Percentiles rank a stretch among this genome's conserved stretches.
Evolutionary conservation across 352 stramenopile genomes (phyloP).

Genomic region (Elongisporangium undulatum): DNA sequence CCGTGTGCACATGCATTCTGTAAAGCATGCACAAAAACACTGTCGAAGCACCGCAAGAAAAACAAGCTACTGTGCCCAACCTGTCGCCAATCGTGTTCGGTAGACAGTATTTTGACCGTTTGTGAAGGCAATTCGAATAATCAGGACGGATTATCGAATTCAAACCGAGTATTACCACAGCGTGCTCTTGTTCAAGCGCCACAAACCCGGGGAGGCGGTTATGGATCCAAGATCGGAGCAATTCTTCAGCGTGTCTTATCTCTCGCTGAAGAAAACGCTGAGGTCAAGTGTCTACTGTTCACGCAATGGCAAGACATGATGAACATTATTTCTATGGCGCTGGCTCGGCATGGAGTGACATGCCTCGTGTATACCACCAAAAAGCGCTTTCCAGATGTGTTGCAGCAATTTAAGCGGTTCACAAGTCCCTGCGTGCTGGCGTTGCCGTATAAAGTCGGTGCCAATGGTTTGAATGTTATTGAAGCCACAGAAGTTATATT

Average conservation of each 20-base stretch:
- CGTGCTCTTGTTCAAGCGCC: neutral
- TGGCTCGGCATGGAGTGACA: constrained; percentile 43
- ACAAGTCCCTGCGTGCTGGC: constrained; percentile 56
- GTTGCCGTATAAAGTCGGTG: constrained; percentile 84
- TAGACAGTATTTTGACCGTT: constrained; percentile 20
- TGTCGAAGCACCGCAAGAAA: constrained; percentile 19
- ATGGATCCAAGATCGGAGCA: constrained; percentile 70
- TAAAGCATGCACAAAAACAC: constrained; percentile 29
- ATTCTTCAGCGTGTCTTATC: constrained; percentile 43
- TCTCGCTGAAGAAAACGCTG: constrained; percentile 38
- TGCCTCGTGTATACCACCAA: constrained; percentile 76
- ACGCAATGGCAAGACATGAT: constrained; percentile 91
- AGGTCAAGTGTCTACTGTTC: constrained; percentile 89
- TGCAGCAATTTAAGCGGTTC: constrained; percentile 52
- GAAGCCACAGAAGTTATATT: constrained; percentile 91
- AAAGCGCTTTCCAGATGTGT: constrained; percentile 30
- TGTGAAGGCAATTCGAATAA: constrained; percentile 6
- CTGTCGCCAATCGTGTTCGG: constrained; percentile 30
- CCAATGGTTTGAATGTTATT: constrained; percentile 90
- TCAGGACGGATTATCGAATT: neutral
- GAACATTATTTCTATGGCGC: constrained; percentile 5
- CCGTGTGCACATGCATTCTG: constrained; percentile 87
- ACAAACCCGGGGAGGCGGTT: constrained; percentile 22
- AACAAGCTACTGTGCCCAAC: constrained; percentile 51
- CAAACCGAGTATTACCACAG: neutral